A percentile compares a stretch with the other conserved stretches of the same genome.
Conservation (phyloP, 768 basidiomycete species). For the Pleurotus platypus region DNA sequence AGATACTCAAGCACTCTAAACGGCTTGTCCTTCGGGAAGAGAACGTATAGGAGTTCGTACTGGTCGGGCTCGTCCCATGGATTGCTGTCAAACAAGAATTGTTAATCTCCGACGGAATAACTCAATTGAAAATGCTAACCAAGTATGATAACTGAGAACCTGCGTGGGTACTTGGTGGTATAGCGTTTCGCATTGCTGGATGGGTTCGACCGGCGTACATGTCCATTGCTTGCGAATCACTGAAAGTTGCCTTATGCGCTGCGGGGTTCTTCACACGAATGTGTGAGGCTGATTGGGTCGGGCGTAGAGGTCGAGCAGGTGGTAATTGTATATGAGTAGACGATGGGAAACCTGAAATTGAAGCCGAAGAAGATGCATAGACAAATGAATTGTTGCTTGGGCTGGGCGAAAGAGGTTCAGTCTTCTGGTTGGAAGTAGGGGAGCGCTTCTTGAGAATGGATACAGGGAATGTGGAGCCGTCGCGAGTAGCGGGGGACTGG, state of each 20-base stretch:
- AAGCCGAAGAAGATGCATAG: slow-evolving; percentile 31
- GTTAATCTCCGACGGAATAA: not conserved
- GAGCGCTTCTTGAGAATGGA: slow-evolving; percentile 19
- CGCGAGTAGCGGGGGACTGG: slow-evolving; percentile 11
- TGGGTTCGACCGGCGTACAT: not conserved
- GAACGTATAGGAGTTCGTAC: not conserved
- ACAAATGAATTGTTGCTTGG: slow-evolving; percentile 1
- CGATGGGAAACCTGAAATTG: slow-evolving; percentile 25
- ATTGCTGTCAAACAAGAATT: slow-evolving; percentile 5
- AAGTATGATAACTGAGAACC: not conserved
- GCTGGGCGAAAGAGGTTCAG: slow-evolving; percentile 6
- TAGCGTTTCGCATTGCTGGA: not conserved
- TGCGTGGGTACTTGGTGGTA: not conserved
- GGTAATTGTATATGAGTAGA: not conserved
- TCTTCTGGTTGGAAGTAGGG: not conserved
- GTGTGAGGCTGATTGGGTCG: slow-evolving; percentile 18
- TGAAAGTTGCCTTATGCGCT: slow-evolving; percentile 20
- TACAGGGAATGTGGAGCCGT: slow-evolving; percentile 9
- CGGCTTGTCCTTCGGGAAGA: slow-evolving; percentile 43
- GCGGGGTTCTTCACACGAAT: slow-evolving; percentile 10
- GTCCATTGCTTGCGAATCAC: slow-evolving; percentile 12
- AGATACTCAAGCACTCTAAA: slow-evolving; percentile 19
- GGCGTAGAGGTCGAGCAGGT: slow-evolving; percentile 13
- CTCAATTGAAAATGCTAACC: slow-evolving; percentile 3
- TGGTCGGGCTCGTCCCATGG: slow-evolving; percentile 2